These are phyloP conservation scores for Nicotiana obtusifolia DNA, from an alignment of 257 asterid species.

Conservation along the genomic window DNA sequence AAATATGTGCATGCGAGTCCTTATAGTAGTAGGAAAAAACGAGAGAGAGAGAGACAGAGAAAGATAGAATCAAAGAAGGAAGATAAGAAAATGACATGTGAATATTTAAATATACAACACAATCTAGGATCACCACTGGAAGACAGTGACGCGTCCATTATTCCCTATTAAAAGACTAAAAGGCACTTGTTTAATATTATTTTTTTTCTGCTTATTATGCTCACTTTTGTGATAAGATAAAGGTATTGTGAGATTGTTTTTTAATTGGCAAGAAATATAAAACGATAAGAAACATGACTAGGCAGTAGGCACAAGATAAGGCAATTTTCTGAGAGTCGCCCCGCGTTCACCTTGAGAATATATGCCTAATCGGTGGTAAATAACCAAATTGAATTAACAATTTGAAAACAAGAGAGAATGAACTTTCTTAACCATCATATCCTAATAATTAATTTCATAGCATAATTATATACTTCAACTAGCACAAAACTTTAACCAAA, in stretches of 20 bases:
- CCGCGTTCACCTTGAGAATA: background rate
- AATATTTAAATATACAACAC: background rate
- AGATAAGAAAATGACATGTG: background rate
- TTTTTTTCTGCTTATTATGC: background rate
- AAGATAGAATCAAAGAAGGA: background rate
- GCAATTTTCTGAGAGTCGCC: background rate
- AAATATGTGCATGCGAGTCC: background rate
- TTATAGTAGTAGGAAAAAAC: background rate
- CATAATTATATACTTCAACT: too few species aligned
- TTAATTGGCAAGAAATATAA: too few species aligned
- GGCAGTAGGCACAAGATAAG: background rate
- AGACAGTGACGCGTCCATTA: conserved; percentile 3
- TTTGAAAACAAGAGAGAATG: background rate
- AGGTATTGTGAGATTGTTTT: background rate
- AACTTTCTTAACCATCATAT: background rate
- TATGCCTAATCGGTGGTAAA: background rate
- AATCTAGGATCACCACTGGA: conserved; percentile 3
- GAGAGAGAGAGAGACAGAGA: background rate
- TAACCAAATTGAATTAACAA: background rate
- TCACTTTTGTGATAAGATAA: background rate
- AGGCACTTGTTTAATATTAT: background rate
- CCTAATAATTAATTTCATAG: too few species aligned
- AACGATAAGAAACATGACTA: background rate
- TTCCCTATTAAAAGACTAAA: background rate
- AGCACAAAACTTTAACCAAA: too few species aligned